These are phyloP conservation scores for Erigeron canadensis DNA, from an alignment of 129 eudicot species.

Conservation along the genomic window DNA sequence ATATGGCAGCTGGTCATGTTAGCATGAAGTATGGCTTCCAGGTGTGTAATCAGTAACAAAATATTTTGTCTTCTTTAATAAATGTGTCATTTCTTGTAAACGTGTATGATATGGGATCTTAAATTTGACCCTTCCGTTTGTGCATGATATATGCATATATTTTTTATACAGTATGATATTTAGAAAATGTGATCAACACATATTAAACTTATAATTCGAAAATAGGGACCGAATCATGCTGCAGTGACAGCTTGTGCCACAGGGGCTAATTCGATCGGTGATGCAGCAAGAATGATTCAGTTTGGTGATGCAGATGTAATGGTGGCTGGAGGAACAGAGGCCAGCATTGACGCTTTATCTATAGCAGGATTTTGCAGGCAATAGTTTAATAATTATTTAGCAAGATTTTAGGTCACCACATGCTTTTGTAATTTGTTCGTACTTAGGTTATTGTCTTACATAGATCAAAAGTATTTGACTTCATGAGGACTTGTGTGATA, in stretches of 20 bases:
- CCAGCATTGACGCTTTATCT: constrained; percentile 97
- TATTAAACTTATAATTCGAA: constrained; percentile 26
- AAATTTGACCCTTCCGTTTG: not conserved
- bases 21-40: constrained; percentile 99
- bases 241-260: constrained; percentile 99
- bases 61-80: not conserved
- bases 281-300: constrained; percentile 95
- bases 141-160: no score
- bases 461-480: not conserved
- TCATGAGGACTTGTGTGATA: not conserved
- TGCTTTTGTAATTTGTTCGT: not conserved
- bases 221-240: constrained; percentile 99
- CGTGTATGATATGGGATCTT: constrained; percentile 5
- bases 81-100: constrained; percentile 11
- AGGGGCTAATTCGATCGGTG: constrained; percentile 95
- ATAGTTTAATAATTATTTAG: not conserved
- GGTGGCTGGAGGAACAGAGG: constrained; percentile 99
- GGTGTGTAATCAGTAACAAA: constrained; percentile 42
- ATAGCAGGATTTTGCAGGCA: constrained; percentile 96
- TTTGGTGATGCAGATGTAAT: constrained; percentile 96
- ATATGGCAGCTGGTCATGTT: constrained; percentile 99
- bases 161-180: no score
- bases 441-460: not conserved
- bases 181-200: no score
- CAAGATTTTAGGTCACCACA: not conserved